Conservation (phyloP, 768 basidiomycete species). For the Boletus huronensis region DNA sequence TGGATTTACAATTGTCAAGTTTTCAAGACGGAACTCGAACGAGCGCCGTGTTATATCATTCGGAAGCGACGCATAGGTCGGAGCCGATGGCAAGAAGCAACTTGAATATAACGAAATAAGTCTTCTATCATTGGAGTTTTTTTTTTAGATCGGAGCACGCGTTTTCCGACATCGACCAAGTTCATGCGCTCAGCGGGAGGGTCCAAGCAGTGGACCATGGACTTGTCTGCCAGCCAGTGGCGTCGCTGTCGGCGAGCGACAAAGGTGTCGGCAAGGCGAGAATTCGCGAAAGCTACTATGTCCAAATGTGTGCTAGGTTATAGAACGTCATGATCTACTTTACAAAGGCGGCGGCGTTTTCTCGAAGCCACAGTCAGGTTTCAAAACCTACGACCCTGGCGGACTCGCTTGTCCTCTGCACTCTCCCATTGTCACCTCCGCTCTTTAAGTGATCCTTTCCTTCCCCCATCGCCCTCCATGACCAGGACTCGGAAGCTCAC, state of each 20-base stretch:
- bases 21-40: too few species aligned
- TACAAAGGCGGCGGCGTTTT: constrained; percentile 4
- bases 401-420: constrained; percentile 5
- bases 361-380: not conserved
- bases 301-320: not conserved
- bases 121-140: not conserved
- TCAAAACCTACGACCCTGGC: constrained; percentile 18
- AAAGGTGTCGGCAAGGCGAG: too few species aligned
- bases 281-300: too few species aligned
- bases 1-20: too few species aligned
- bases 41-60: not conserved
- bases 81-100: not conserved
- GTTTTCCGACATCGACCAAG: not conserved
- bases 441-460: not conserved
- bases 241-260: not conserved
- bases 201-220: too few species aligned
- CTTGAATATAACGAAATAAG: not conserved
- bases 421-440: not conserved
- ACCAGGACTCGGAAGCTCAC: constrained; percentile 27
- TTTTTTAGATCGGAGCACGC: not conserved
- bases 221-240: not conserved
- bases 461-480: constrained; percentile 14
- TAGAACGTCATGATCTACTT: constrained; percentile 7
- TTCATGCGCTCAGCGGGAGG: not conserved
- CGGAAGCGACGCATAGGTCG: not conserved